Evolutionary conservation across 2,329 filamentous ascomycete species (phyloP), one percentile per base, ranked within the genome.

Genomic region (Aspergillus nomiae): DNA sequence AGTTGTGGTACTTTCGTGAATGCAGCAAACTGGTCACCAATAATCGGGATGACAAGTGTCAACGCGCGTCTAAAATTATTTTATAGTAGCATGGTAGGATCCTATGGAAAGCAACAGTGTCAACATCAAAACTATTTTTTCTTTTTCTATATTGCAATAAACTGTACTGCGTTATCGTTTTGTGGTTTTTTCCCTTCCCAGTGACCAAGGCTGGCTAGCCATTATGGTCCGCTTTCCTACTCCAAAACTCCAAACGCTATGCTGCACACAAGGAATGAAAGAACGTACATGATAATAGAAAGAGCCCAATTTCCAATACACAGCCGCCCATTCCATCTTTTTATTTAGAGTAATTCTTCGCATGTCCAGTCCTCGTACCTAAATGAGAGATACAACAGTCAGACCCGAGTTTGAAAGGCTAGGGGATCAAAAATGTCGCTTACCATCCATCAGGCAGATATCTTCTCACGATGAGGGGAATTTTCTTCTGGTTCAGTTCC

Each of bases 311-410:
- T 63, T 65, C 53, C 51, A 64, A 65, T 59, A 57, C 63, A 68
- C 65, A 69, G 61, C 62, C 61, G 58, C 60, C 61, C 62, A 26
- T 46, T 53, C 34, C 58, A 43, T 60, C n/a, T 54, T 59, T 55
- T 48, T 56, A 46, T 65, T 75, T 80, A 85, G 60, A 97, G 86
- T 68, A 98, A 85, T 81, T 99, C 95, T 81, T 98, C 95, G 81
- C 94, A 97, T 41, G 94, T 96, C 95, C 95, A 99, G 79, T 99
- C 95, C 85, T 99, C 95, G 80, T 98, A 98, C 83, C 91, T 94
- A 69, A n/a, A 59, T 32, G 28, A 26, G 21, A 57, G 34, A 61
- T 36, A 60, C 38, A 66, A 43, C 45, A 53, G 62, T 63, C 59
- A 63, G 54, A 62, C 43, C 19, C 26, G 71, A 51, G n/a, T 28